Percentiles rank a stretch among this genome's conserved stretches.
phyloP scores from a whole-genome alignment of 306 rosid species.

The Vachellia pachyceras region DNA sequence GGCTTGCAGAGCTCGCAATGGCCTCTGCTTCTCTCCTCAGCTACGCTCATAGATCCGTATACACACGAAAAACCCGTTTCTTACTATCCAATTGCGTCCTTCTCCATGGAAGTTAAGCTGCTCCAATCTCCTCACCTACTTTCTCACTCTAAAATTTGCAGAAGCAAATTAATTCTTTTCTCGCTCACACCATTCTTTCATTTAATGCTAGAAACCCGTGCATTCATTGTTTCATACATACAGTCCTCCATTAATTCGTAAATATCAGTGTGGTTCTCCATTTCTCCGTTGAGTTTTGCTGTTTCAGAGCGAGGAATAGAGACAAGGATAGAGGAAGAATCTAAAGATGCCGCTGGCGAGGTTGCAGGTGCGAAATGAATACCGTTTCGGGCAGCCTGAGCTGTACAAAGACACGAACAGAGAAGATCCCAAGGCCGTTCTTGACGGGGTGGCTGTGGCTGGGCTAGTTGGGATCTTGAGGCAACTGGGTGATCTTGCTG shows the following conservation, averaged over 20 bases:
- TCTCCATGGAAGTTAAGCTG: slow-evolving; percentile 75
- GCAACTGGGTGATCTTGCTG: slow-evolving; percentile 98
- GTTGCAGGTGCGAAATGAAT: slow-evolving; percentile 80
- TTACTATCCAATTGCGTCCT: slow-evolving; percentile 28
- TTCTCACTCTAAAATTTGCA: slow-evolving; percentile 34
- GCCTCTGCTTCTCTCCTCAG: slow-evolving; percentile 47
- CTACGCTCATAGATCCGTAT: slow-evolving; percentile 53
- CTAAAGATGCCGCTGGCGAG: slow-evolving; percentile 82
- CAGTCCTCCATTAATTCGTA: slow-evolving; percentile 37
- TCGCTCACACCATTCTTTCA: slow-evolving; percentile 51
- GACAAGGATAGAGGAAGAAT: slow-evolving; percentile 6
- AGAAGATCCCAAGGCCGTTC: slow-evolving; percentile 94
- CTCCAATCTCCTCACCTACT: slow-evolving; percentile 62
- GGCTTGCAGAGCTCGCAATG: slow-evolving; percentile 96
- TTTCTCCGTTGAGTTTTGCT: slow-evolving; percentile 20
- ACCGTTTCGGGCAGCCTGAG: slow-evolving; percentile 69
- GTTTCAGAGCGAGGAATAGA: slow-evolving; percentile 10
- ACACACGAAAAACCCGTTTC: slow-evolving; percentile 33
- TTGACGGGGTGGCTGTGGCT: slow-evolving; percentile 87
- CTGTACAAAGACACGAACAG: slow-evolving; percentile 60
- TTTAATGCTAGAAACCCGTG: slow-evolving; percentile 46
- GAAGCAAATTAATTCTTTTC: slow-evolving; percentile 32
- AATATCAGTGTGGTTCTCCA: slow-evolving; percentile 20
- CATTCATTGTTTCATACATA: slow-evolving; percentile 38
- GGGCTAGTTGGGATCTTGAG: slow-evolving; percentile 99